These are phyloP conservation scores for Hymenoscyphus occultus DNA, from an alignment of 2,329 filamentous ascomycete species.

Conservation along the genomic window DNA sequence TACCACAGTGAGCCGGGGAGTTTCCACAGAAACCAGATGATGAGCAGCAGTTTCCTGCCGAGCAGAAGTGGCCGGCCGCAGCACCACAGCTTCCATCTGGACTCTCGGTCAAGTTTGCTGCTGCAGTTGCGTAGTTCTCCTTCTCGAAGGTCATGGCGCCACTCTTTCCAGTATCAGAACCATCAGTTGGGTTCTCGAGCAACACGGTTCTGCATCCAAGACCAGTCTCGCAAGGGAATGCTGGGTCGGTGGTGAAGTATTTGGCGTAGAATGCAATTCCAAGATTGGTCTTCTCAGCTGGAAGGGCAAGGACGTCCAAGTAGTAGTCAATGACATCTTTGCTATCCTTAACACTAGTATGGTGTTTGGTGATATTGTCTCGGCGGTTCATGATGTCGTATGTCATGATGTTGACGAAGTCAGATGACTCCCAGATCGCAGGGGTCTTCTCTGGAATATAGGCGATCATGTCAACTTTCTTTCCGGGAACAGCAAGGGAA, in stretches of 20 bases:
- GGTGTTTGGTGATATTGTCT: constrained; percentile 61
- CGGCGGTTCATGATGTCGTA: constrained; percentile 71
- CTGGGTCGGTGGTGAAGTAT: constrained; percentile 53
- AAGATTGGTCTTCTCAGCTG: constrained; percentile 54
- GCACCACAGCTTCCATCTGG: constrained; percentile 21
- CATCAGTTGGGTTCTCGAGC: constrained; percentile 48
- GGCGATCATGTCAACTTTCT: constrained; percentile 63
- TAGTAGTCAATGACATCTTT: constrained; percentile 56
- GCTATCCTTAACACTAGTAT: constrained; percentile 58
- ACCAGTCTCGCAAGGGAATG: constrained; percentile 37
- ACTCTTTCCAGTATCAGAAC: constrained; percentile 13
- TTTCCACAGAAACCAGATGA: constrained; percentile 18
- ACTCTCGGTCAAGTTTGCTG: constrained; percentile 20
- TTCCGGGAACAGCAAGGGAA: constrained; percentile 66
- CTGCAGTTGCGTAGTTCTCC: constrained; percentile 8
- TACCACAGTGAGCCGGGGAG: constrained; percentile 14
- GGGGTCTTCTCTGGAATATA: constrained; percentile 58
- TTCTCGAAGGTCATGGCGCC: constrained; percentile 20
- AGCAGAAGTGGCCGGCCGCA: constrained; percentile 13
- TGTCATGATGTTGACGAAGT: constrained; percentile 68
- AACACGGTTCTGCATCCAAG: constrained; percentile 54
- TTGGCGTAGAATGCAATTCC: constrained; percentile 66
- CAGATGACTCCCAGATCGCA: constrained; percentile 55
- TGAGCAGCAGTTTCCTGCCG: constrained; percentile 17
- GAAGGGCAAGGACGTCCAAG: constrained; percentile 44